Conservation (phyloP, 345 rosid species). For the Heritiera fomes region DNA sequence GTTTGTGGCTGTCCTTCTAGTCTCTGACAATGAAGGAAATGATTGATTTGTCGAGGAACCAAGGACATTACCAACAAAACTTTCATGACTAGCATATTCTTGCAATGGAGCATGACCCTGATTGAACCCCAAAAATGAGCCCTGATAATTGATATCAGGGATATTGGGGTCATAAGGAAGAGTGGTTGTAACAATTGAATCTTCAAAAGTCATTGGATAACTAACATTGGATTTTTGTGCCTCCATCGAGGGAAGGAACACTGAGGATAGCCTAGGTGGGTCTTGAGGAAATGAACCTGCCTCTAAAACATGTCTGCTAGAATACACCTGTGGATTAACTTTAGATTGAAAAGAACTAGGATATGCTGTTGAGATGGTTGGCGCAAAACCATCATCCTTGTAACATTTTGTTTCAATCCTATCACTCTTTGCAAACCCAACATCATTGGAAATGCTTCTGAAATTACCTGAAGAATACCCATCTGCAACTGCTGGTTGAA, state of each 20-base stretch:
- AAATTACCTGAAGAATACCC: slow-evolving; percentile 21
- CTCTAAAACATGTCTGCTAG: slow-evolving; percentile 23
- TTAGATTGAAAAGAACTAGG: slow-evolving; percentile 24
- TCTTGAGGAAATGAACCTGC: slow-evolving; percentile 29
- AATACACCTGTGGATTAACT: slow-evolving; percentile 5
- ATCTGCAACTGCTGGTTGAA: slow-evolving; percentile 21
- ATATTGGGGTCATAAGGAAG: slow-evolving; percentile 31
- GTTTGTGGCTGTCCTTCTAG: slow-evolving; percentile 20
- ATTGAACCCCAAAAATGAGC: slow-evolving; percentile 17
- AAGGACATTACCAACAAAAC: slow-evolving; percentile 24
- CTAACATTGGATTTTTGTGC: slow-evolving; percentile 25
- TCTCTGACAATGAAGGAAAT: slow-evolving; percentile 26
- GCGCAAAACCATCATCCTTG: slow-evolving; percentile 28
- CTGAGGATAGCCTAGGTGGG: slow-evolving; percentile 27
- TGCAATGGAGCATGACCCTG: slow-evolving; percentile 18
- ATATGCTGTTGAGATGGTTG: slow-evolving; percentile 11
- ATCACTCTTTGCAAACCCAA: slow-evolving; percentile 26
- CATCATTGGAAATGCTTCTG: slow-evolving; percentile 30
- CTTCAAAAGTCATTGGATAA: slow-evolving; percentile 24
- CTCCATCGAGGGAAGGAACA: slow-evolving; percentile 24
- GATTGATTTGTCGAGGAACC: slow-evolving; percentile 13
- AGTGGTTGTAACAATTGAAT: slow-evolving; percentile 26
- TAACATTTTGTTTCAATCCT: slow-evolving; percentile 26
- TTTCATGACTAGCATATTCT: slow-evolving; percentile 26
- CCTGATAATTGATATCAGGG: slow-evolving; percentile 18